Conservation (phyloP, 2,329 filamentous ascomycete species). For the Samsoniella hepiali region DNA sequence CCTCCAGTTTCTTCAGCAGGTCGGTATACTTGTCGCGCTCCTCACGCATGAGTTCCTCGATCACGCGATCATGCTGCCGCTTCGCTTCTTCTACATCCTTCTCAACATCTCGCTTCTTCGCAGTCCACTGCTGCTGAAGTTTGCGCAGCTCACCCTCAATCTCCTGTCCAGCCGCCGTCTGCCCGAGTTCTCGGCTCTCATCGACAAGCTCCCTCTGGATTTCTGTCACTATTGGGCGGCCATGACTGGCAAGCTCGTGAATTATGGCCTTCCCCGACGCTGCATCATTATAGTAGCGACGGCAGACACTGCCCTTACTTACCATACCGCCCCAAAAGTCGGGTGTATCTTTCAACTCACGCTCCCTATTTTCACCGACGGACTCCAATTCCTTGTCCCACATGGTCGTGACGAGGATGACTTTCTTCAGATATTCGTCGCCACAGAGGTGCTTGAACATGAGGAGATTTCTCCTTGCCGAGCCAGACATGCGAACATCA, state of each 20-base stretch:
- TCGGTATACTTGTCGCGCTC: not conserved
- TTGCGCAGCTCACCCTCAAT: not conserved
- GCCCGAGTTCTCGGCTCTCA: not conserved
- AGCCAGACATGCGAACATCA: slow-evolving; percentile 33
- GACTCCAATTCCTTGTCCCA: slow-evolving; percentile 27
- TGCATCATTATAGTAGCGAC: not conserved
- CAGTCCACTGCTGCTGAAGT: not conserved
- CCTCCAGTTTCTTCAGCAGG: not conserved
- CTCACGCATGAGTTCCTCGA: not conserved
- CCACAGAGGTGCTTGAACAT: slow-evolving; percentile 40
- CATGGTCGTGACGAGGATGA: slow-evolving; percentile 36
- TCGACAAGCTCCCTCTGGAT: not conserved
- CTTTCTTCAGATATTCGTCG: slow-evolving; percentile 30
- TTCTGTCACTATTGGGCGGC: not conserved
- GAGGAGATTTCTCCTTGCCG: slow-evolving; percentile 33
- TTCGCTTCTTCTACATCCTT: not conserved
- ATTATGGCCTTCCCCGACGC: not conserved
- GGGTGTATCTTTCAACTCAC: not conserved
- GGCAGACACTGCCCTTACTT: not conserved
- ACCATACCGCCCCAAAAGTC: not conserved
- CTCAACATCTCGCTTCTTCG: not conserved
- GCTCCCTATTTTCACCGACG: slow-evolving; percentile 7
- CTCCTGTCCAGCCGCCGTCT: not conserved
- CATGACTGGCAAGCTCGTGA: not conserved
- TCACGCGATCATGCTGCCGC: not conserved